A percentile compares a stretch with the other conserved stretches of the same genome.
Evolutionary conservation across 2,329 filamentous ascomycete genomes (phyloP).

Genomic region (Xylaria hypoxylon): DNA sequence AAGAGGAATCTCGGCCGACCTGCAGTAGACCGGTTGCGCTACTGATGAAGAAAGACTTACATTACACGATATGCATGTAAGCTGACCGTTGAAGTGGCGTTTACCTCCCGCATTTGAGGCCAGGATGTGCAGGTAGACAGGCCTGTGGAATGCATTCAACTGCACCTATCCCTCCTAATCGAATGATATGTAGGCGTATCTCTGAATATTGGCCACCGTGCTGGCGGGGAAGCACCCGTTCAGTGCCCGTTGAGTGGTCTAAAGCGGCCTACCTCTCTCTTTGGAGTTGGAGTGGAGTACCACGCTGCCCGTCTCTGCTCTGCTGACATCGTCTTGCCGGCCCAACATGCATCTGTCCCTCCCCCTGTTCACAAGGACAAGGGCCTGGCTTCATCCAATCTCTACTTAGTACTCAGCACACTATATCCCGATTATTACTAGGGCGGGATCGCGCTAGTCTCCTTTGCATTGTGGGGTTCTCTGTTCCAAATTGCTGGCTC

Average conservation of each 20-base stretch:
- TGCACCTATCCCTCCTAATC: conserved; percentile 35
- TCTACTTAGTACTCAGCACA: too few relatives aligned
- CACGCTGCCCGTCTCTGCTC: conserved; percentile 14
- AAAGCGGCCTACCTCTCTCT: neutral
- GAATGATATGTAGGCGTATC: conserved; percentile 18
- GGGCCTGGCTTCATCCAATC: conserved; percentile 27
- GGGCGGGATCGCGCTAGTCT: conserved; percentile 5
- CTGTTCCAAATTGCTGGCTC: conserved; percentile 16
- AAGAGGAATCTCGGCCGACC: conserved; percentile 28
- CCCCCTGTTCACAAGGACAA: conserved; percentile 29
- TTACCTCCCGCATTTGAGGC: conserved; percentile 14
- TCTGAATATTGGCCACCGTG: conserved; percentile 10
- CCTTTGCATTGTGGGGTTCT: conserved; percentile 14
- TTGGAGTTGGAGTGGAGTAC: conserved; percentile 18
- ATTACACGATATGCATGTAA: conserved; percentile 26
- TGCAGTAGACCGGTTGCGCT: conserved; percentile 19
- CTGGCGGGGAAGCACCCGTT: conserved; percentile 1
- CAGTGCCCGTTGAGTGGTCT: conserved; percentile 13
- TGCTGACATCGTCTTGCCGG: conserved; percentile 22
- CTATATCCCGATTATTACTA: conserved; percentile 3
- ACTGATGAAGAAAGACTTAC: conserved; percentile 11
- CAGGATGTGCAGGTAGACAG: conserved; percentile 21
- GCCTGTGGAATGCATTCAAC: conserved; percentile 12
- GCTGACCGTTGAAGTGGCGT: conserved; percentile 29
- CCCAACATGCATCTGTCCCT: conserved; percentile 18